Conservation (phyloP, 1,139 yeast species). For the Candida dubliniensis region DNA sequence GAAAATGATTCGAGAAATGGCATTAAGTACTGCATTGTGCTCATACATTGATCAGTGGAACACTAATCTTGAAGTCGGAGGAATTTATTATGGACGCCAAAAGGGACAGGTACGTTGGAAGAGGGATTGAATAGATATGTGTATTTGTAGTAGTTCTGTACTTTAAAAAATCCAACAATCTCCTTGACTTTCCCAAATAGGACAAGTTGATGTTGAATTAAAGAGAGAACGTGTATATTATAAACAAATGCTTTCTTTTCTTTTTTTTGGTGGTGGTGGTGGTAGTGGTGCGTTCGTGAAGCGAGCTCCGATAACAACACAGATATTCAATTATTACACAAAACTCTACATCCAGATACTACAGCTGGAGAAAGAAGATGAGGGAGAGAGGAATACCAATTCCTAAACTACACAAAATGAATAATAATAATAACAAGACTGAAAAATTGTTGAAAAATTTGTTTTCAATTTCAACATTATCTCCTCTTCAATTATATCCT, state of each 20-base stretch:
- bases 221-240: too few species aligned
- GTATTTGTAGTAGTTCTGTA: too few species aligned
- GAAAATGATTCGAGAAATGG: constrained; percentile 55
- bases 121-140: constrained; percentile 38
- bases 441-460: neutral
- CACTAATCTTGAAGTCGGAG: constrained; percentile 58
- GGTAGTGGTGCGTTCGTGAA: constrained; percentile 6
- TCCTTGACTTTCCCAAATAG: too few species aligned
- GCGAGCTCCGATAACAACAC: constrained; percentile 8
- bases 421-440: neutral
- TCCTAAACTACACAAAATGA: neutral
- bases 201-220: too few species aligned
- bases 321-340: neutral
- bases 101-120: constrained; percentile 57
- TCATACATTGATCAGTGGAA: constrained; percentile 69
- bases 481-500: too few species aligned
- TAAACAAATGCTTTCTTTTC: too few species aligned
- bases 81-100: constrained; percentile 57
- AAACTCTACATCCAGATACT: too few species aligned
- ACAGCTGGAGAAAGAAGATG: neutral
- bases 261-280: too few species aligned
- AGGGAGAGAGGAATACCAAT: neutral
- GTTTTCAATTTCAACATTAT: too few species aligned
- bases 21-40: constrained; percentile 57
- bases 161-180: neutral